These are phyloP conservation scores for Chalciporus sphaerocephalus DNA, from an alignment of 768 basidiomycete genomes.

Conservation along the genomic window DNA sequence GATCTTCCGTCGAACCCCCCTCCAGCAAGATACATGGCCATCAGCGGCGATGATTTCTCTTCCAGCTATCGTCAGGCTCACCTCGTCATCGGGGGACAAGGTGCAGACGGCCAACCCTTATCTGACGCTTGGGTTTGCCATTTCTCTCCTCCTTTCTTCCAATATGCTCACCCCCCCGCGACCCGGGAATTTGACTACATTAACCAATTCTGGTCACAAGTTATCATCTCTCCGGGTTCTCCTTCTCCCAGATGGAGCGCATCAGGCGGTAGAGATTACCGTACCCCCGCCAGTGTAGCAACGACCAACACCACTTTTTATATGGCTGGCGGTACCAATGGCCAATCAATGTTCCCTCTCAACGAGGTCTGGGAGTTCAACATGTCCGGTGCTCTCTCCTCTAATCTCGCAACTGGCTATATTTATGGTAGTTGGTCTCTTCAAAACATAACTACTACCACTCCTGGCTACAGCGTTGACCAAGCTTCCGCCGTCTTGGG, in stretches of 20 bases:
- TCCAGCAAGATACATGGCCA: slow-evolving; percentile 57
- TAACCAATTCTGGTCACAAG: slow-evolving; percentile 72
- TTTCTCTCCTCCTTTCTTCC: not conserved
- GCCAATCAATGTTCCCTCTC: slow-evolving; percentile 40
- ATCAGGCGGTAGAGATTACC: slow-evolving; percentile 67
- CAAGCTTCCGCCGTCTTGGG: slow-evolving; percentile 58
- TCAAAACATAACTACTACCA: slow-evolving; percentile 33
- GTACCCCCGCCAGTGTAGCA: slow-evolving; percentile 28
- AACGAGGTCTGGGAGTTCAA: slow-evolving; percentile 70
- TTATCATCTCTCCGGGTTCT: slow-evolving; percentile 45
- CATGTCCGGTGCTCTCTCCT: slow-evolving; percentile 66
- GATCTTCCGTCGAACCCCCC: slow-evolving; percentile 47
- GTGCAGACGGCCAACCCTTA: slow-evolving; percentile 46
- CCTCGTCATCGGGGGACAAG: slow-evolving; percentile 69
- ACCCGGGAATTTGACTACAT: slow-evolving; percentile 72
- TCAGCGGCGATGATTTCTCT: slow-evolving; percentile 67
- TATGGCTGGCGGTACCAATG: slow-evolving; percentile 66
- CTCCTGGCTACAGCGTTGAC: slow-evolving; percentile 34
- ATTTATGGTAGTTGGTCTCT: slow-evolving; percentile 59
- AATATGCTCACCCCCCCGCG: slow-evolving; percentile 8
- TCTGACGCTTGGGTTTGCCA: slow-evolving; percentile 69
- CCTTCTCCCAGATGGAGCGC: slow-evolving; percentile 69
- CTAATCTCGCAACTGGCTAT: slow-evolving; percentile 50
- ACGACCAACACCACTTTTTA: slow-evolving; percentile 66
- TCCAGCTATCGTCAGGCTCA: slow-evolving; percentile 81